These are phyloP conservation scores for Suillus discolor DNA, from an alignment of 768 basidiomycete genomes.

Conservation along the genomic window DNA sequence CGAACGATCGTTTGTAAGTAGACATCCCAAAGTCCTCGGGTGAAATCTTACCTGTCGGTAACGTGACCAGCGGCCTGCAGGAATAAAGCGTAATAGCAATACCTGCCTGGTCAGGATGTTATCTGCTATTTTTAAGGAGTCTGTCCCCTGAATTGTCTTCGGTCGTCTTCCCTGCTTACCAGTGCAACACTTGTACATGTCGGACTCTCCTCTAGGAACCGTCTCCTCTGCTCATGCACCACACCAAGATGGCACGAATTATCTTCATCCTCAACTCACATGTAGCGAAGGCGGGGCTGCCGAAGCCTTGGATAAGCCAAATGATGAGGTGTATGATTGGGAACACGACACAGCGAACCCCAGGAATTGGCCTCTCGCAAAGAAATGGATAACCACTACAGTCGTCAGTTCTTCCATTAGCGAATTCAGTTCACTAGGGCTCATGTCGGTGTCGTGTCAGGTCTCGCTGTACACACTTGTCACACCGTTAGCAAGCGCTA, in stretches of 20 bases:
- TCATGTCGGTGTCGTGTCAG: not conserved
- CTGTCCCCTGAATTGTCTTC: not conserved
- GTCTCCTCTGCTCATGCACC: not conserved
- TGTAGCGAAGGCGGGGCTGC: not conserved
- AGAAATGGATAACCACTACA: not conserved
- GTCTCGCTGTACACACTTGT: not conserved
- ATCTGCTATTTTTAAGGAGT: not conserved
- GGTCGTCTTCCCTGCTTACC: not conserved
- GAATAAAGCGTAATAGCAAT: not conserved
- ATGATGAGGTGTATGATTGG: not conserved
- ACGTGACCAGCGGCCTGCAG: not conserved
- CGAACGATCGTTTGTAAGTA: not conserved
- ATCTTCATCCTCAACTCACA: not conserved
- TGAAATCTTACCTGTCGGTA: not conserved
- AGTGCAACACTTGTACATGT: not conserved
- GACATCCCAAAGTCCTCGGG: not conserved
- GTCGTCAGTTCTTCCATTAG: not conserved
- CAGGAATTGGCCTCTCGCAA: not conserved
- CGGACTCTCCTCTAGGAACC: not conserved
- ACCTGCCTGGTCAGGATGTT: not conserved
- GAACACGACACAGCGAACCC: not conserved
- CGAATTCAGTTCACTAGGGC: not conserved
- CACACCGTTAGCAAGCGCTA: not conserved
- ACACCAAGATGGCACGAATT: not conserved
- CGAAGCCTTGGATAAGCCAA: not conserved